phyloP scores from a whole-genome alignment of 1,284 basidiomycete genomes.

The Ceratobasidium sp. region DNA sequence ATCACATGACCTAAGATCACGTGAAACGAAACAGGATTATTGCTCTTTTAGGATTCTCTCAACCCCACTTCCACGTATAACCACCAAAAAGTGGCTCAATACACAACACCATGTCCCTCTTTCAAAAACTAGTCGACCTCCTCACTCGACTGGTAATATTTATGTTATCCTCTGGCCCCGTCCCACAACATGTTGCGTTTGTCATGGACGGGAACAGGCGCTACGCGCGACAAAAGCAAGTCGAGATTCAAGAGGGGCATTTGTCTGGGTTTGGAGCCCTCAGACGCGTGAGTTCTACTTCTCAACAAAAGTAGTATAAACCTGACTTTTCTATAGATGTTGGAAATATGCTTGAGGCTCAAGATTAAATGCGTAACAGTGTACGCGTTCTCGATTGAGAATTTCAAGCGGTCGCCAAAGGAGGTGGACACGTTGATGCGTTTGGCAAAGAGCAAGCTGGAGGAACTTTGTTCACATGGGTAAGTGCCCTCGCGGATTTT shows the following conservation, averaged over 20 bases:
- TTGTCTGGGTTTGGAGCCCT: slow-evolving; percentile 87
- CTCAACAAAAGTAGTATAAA: not conserved
- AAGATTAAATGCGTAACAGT: slow-evolving; percentile 87
- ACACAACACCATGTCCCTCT: not conserved
- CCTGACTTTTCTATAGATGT: slow-evolving; percentile 65
- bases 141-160: slow-evolving; percentile 64
- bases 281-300: slow-evolving; percentile 70
- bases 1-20: no score
- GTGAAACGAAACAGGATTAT: no score
- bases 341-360: slow-evolving; percentile 85
- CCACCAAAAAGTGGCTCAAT: not conserved
- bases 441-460: slow-evolving; percentile 83
- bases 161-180: slow-evolving; percentile 82
- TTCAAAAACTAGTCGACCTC: not conserved
- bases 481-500: slow-evolving; percentile 58
- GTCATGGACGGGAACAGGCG: slow-evolving; percentile 99
- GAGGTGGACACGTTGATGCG: slow-evolving; percentile 93
- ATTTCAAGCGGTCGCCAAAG: slow-evolving; percentile 89
- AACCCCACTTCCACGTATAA: no score
- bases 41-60: not conserved
- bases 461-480: slow-evolving; percentile 88
- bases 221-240: slow-evolving; percentile 81
- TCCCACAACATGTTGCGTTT: slow-evolving; percentile 93
- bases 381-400: slow-evolving; percentile 98
- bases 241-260: slow-evolving; percentile 83